Evolutionary conservation across 306 rosid genomes (phyloP), one percentile per base, ranked within the genome.

Genomic region (Albizia julibrissin): DNA sequence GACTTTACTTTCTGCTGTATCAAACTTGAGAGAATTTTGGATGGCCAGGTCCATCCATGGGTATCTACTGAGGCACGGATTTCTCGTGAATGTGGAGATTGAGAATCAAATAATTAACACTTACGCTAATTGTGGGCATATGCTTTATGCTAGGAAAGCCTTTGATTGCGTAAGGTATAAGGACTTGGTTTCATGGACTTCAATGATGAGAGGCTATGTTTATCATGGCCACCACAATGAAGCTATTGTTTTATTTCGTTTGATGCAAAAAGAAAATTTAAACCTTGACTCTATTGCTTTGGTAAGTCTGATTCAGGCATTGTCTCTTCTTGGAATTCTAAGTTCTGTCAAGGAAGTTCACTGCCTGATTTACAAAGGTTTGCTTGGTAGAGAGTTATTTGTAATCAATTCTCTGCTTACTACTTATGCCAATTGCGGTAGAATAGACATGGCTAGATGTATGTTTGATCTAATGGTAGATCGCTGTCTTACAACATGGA

Each of bases 181-280:
- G 79, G 92, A 89, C 78, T 42, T 85, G 84, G 83, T 89, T 44
- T 87, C 92, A 76, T 87, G 92, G 90, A 89, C 92, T 71, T 78
- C 89, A n/a, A 83, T 87, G 90, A 87, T 89, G 81, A 87, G 9
- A 65, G 81, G 89, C 78, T 80, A 85, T 79, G 81, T 85, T 78
- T 14, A 34, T 54, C 43, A 83, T 19, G 86, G 87, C 67, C 82
- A 81, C 39, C 77, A 74, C 19, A 70, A 67, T 61, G 89, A 89
- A 87, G 89, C 90, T 56, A 72, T 87, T 39, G 12, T 27, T 43
- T 79, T 87, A 83, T 89, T 89, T 79, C 89, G 89, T 43, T 76
- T 75, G 84, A 78, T 81, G 87, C 89, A 83, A 81, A 83, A 64
- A 56, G 83, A 78, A 74, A 80, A 78, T 19, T 54, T 81, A 16